Percentiles rank a stretch among this genome's conserved stretches.
Conservation (phyloP, 257 asterid species). For the Solanum rostratum region DNA sequence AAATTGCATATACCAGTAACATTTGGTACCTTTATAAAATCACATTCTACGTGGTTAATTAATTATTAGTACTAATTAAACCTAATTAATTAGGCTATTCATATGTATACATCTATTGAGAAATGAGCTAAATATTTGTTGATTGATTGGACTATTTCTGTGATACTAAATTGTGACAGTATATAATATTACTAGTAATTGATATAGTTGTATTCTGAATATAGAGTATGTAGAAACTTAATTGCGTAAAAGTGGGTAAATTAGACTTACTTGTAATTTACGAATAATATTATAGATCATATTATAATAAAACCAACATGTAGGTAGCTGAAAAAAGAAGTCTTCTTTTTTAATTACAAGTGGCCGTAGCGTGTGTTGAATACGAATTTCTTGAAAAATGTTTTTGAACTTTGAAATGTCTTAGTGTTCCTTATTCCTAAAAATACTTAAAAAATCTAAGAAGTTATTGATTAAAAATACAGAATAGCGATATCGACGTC, state of each 20-base stretch:
- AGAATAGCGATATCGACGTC: too few relatives aligned
- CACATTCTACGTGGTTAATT: not conserved
- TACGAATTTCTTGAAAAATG: not conserved
- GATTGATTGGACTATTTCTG: not conserved
- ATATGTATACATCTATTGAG: too few relatives aligned
- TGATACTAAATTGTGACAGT: not conserved
- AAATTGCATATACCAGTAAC: too few relatives aligned
- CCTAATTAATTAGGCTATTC: not conserved
- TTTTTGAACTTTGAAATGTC: too few relatives aligned
- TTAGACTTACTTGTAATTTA: not conserved
- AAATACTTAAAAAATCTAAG: too few relatives aligned
- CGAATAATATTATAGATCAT: not conserved
- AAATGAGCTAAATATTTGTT: too few relatives aligned
- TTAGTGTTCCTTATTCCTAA: too few relatives aligned
- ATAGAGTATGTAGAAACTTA: not conserved
- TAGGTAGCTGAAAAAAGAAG: not conserved
- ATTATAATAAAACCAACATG: not conserved
- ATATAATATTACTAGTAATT: not conserved
- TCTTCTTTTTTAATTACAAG: not conserved
- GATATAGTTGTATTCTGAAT: not conserved
- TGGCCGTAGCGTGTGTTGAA: not conserved
- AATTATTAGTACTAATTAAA: not conserved
- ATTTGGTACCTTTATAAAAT: constrained; percentile 41
- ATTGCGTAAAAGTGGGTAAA: not conserved
- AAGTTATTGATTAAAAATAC: too few relatives aligned